Conservation (phyloP, 2,329 filamentous ascomycete species). For the Furcasterigmium furcatum region DNA sequence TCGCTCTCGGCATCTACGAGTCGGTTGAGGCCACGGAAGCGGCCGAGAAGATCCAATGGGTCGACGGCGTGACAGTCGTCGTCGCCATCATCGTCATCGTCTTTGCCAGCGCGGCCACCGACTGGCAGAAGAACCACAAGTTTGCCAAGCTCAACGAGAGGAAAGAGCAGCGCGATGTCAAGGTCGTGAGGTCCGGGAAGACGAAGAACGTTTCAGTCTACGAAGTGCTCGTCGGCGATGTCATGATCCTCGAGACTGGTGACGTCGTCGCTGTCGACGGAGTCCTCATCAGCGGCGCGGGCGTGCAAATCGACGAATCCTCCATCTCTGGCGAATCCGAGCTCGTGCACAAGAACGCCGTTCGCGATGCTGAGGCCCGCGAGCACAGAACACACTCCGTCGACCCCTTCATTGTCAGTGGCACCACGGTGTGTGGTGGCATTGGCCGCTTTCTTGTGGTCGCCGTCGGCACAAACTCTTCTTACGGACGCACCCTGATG, state of each 20-base stretch:
- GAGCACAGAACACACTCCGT: conserved; percentile 52
- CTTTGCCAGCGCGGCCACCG: conserved; percentile 72
- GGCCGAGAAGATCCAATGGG: conserved; percentile 67
- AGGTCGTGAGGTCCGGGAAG: conserved; percentile 72
- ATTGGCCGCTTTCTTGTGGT: conserved; percentile 75
- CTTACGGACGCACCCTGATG: conserved; percentile 75
- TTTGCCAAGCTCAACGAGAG: conserved; percentile 79
- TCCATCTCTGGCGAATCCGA: conserved; percentile 76
- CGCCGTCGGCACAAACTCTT: conserved; percentile 69
- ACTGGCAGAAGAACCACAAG: conserved; percentile 79
- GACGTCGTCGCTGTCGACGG: conserved; percentile 71
- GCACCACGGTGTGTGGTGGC: conserved; percentile 73
- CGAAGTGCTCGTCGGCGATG: conserved; percentile 70
- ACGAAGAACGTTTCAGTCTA: conserved; percentile 67
- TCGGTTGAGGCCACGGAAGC: conserved; percentile 53
- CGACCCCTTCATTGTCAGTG: conserved; percentile 79
- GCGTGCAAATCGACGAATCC: conserved; percentile 65
- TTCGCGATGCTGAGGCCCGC: conserved; percentile 61
- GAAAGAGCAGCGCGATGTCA: conserved; percentile 72
- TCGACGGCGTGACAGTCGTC: conserved; percentile 78
- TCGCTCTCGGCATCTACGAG: conserved; percentile 73
- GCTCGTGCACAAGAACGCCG: conserved; percentile 63
- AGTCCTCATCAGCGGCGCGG: conserved; percentile 63
- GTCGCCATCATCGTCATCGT: conserved; percentile 75
- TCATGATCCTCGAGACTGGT: conserved; percentile 70